Percentiles rank a stretch among this genome's conserved stretches.
Evolutionary conservation across 352 stramenopile genomes (phyloP).

Genomic region (Pythium insidiosum): DNA sequence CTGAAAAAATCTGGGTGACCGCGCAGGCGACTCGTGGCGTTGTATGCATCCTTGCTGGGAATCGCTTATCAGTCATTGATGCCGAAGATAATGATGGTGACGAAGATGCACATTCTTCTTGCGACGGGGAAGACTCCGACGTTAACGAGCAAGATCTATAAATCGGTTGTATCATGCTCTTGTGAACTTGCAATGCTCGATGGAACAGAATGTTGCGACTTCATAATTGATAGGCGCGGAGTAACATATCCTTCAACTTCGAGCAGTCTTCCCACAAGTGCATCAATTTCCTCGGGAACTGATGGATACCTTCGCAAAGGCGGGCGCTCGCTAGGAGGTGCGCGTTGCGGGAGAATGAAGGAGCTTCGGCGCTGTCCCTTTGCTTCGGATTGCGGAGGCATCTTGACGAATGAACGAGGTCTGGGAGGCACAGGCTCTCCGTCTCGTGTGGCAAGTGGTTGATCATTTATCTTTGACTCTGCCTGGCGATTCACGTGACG

Average conservation of each 20-base stretch:
- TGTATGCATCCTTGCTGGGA: slow-evolving; percentile 29
- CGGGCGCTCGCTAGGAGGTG: not conserved
- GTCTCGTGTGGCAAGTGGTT: too few species aligned
- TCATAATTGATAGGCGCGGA: not conserved
- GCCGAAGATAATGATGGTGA: slow-evolving; percentile 47
- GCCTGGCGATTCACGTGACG: too few species aligned
- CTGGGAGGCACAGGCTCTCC: too few species aligned
- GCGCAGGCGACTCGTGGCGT: slow-evolving; percentile 45
- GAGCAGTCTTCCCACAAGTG: slow-evolving; percentile 42
- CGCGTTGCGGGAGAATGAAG: not conserved
- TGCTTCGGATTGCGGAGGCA: too few species aligned
- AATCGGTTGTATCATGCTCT: not conserved
- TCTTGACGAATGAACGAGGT: too few species aligned
- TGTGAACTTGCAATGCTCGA: not conserved
- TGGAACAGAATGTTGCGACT: too few species aligned
- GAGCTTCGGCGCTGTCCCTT: not conserved
- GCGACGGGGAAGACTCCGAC: slow-evolving; percentile 8
- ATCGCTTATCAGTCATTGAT: slow-evolving; percentile 40
- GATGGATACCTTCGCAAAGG: slow-evolving; percentile 24
- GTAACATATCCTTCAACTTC: slow-evolving; percentile 36
- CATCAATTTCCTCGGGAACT: slow-evolving; percentile 26
- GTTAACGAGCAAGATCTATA: slow-evolving; percentile 23
- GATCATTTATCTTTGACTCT: too few species aligned
- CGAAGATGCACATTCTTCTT: slow-evolving; percentile 1
- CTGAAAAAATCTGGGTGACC: too few species aligned